Conservation (phyloP, 495 filamentous ascomycete species). For the Neurospora tetraspora region DNA sequence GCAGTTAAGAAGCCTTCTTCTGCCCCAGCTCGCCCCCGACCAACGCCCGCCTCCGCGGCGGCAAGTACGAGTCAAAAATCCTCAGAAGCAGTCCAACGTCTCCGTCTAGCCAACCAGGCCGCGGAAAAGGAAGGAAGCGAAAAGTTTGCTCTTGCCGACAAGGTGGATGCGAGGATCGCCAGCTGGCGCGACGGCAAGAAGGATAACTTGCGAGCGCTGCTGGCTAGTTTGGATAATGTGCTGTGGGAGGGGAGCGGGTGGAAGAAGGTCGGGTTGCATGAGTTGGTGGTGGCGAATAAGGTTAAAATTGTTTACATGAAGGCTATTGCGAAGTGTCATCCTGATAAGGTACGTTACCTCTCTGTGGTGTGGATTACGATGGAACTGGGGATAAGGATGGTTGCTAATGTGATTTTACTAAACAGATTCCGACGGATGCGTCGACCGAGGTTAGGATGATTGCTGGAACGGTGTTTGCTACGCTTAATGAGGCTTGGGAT, state of each 20-base stretch:
- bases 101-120: constrained; percentile 73
- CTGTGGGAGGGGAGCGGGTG: constrained; percentile 88
- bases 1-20: constrained; percentile 20
- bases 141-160: constrained; percentile 79
- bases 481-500: constrained; percentile 96
- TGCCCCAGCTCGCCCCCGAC: constrained; percentile 34
- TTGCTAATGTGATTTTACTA: neutral
- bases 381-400: neutral
- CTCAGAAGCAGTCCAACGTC: constrained; percentile 59
- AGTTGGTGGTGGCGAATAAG: constrained; percentile 79
- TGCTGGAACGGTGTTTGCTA: constrained; percentile 78
- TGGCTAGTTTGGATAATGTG: constrained; percentile 81
- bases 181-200: constrained; percentile 82
- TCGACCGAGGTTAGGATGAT: constrained; percentile 95
- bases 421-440: constrained; percentile 72
- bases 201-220: constrained; percentile 79
- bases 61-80: constrained; percentile 23
- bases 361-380: neutral
- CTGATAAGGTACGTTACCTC: constrained; percentile 73
- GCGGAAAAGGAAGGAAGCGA: constrained; percentile 81
- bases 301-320: constrained; percentile 99
- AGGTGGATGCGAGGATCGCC: constrained; percentile 65
- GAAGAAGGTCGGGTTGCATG: constrained; percentile 93
- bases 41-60: constrained; percentile 6
- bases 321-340: constrained; percentile 95